Base-by-base conservation (phyloP, 371 early-diverging fungal species). In the Mucor ambiguus region DNA sequence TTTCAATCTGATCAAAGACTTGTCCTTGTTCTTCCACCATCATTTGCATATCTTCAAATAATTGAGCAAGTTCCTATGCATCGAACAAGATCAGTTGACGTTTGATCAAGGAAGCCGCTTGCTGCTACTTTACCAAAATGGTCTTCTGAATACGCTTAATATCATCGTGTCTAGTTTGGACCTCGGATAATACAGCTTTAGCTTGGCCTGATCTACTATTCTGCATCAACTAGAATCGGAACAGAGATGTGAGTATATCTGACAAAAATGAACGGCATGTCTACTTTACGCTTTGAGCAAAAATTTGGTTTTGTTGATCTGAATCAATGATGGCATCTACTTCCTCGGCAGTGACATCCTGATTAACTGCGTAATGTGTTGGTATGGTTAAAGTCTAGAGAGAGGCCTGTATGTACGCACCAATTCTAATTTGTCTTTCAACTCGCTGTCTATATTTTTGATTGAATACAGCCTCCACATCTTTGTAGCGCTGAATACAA, bases 41-140 rank as follows among this genome's bases (percentile, higher is more conserved):
- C 65, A 93, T 92, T 58, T 93, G 88, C 95, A 96, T 93, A 73
- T 96, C 95, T 61, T 91, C 84, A 71, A 95, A 96, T 58, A 96
- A 78, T 78, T 93, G 90, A 71, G 93, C 93, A 56, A 96, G 74
- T 85, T 96, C 96, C 90, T 92, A 81, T 64, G n/a, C 18, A 58
- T 38, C 22, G n/a, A 33, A 14, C 41, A 32, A 14, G 14, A 29
- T 38, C 29, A 28, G 10, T 11, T 52, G 10, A 22, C 16, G 3
- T 28, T 38, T 37, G 1, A 26, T 41, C 48, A n/a, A 24, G 32
- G 32, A n/a, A 16, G 14, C 14, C 4, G 14, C 52, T 4, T 26
- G 28, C 28, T 12, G 11, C 5, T 52, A 56, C 66, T 64, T 63
- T 78, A 92, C 93, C 48, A 93, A 69, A 64, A 95, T 92, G 8